phyloP scores from a whole-genome alignment of 2,329 filamentous ascomycete species.

The Aplosporella prunicola region DNA sequence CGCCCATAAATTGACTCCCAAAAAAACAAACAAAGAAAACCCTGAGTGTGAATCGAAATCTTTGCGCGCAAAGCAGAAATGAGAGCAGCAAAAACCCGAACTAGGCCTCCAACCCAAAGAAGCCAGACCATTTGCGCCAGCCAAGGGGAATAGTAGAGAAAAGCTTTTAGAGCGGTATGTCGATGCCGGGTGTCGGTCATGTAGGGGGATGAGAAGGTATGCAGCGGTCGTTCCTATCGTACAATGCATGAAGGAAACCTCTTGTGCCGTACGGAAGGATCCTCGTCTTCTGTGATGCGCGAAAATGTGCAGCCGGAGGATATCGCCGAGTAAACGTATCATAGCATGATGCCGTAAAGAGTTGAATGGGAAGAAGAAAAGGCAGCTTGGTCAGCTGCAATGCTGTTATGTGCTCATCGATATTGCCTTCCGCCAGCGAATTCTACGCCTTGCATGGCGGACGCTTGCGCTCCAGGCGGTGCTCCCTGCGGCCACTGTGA shows the following conservation, averaged over 20 bases:
- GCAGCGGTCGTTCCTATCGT: slow-evolving; percentile 9
- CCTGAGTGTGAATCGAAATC: slow-evolving; percentile 1
- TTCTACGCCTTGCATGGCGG: slow-evolving; percentile 43
- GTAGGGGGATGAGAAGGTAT: slow-evolving; percentile 3
- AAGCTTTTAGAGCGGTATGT: slow-evolving; percentile 4
- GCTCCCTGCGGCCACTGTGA: slow-evolving; percentile 19
- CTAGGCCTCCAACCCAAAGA: slow-evolving; percentile 1
- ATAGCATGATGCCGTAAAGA: neutral
- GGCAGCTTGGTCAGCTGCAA: neutral
- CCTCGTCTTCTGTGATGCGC: neutral
- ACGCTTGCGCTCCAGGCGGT: slow-evolving; percentile 21
- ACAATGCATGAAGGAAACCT: slow-evolving; percentile 9
- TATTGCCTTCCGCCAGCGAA: slow-evolving; percentile 31
- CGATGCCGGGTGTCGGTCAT: neutral
- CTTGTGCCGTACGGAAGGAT: slow-evolving; percentile 3
- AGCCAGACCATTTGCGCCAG: too few relatives aligned
- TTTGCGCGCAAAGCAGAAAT: neutral
- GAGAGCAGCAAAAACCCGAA: slow-evolving; percentile 5
- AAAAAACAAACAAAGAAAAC: slow-evolving; percentile 1
- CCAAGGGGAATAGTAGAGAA: too few relatives aligned
- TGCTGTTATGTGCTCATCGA: slow-evolving; percentile 4
- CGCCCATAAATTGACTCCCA: neutral
- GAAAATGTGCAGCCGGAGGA: slow-evolving; percentile 2
- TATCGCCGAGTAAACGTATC: neutral
- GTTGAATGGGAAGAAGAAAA: neutral